Base-by-base conservation (phyloP, 2,329 filamentous ascomycete genomes). In the Talaromyces marneffei region DNA sequence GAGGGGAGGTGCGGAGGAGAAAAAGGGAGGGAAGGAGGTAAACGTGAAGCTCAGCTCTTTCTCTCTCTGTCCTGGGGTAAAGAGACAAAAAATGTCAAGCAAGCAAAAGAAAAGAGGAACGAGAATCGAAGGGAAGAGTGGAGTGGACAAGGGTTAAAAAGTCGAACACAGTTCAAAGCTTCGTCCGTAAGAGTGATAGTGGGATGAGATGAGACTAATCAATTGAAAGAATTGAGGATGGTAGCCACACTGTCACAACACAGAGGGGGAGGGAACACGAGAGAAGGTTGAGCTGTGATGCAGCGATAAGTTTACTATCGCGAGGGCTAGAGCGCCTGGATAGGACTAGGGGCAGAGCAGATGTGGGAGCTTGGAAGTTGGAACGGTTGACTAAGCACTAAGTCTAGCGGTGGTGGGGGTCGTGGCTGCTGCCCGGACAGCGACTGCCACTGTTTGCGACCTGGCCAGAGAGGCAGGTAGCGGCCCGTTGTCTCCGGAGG, bases 1-100 rank as follows among this genome's bases (percentile, higher is more conserved):
- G 16, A 40, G n/a, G 44, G 23, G 18, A 37, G 27, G 31, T 39
- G 55, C 48, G 27, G 54, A 62, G 57, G 55, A 63, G 59, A 29
- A 44, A 44, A 59, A 50, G 10, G 59, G 55, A 56, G 37, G 50
- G 31, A 56, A 54, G 54, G 23, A 1, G 39, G 9, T n/a, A 12
- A 25, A 9, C 4, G 27, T 14, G 42, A 27, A 52, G 48, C 48
- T 52, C 48, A 35, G 27, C n/a, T 52, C 46, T 18, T 18, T 31
- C 27, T 50, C 46, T 12, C 46, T 29, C 46, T 35, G 8, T 35
- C 27, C 12, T n/a, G n/a, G 29, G 25, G 27, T 33, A 33, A 50
- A 52, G 48, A 52, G 48, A 29, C 29, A 35, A 23, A 52, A 50
- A 33, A 20, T 52, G 48, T 52, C 31, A 55, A 55, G 8, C 33